phyloP scores from a whole-genome alignment of 163 green algal species.

The Trebouxiophyceae sp. region DNA sequence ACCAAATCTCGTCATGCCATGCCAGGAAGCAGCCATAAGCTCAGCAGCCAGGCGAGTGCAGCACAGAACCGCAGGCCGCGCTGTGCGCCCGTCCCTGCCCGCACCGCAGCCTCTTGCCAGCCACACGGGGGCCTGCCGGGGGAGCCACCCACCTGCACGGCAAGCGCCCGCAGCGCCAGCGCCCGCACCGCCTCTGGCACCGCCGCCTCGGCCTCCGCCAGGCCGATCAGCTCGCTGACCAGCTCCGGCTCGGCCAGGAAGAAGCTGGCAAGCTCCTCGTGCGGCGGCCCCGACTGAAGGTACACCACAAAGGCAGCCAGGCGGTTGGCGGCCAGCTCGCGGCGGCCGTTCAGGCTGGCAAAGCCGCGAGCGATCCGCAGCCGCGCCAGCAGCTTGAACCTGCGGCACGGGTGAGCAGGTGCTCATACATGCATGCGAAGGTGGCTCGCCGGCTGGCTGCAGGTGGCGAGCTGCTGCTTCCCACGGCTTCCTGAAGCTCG shows the following conservation, averaged over 20 bases:
- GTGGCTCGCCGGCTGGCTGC: too few species aligned
- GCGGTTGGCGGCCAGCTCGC: slow-evolving; percentile 41
- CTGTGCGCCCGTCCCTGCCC: too few species aligned
- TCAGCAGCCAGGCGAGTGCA: too few species aligned
- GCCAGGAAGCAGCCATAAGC: too few species aligned
- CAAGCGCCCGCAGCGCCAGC: slow-evolving; percentile 65
- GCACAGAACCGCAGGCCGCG: too few species aligned
- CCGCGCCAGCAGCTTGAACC: slow-evolving; percentile 58
- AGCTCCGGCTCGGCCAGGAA: slow-evolving; percentile 75
- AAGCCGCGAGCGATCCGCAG: slow-evolving; percentile 54
- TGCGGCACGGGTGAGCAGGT: slow-evolving; percentile 23
- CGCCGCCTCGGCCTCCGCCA: slow-evolving; percentile 32
- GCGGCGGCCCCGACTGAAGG: background rate
- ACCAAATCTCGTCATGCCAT: too few species aligned
- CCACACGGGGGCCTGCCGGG: too few species aligned
- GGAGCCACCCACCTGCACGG: slow-evolving; percentile 45
- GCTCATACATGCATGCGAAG: too few species aligned
- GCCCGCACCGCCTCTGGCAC: slow-evolving; percentile 28
- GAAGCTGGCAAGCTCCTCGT: background rate
- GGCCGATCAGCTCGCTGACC: slow-evolving; percentile 57
- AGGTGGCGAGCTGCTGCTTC: too few species aligned
- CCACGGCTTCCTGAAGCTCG: too few species aligned
- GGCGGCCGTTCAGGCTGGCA: slow-evolving; percentile 40
- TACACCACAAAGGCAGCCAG: slow-evolving; percentile 58
- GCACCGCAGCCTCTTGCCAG: too few species aligned